Percentiles rank a stretch among this genome's conserved stretches.
These are phyloP conservation scores for Rosa persica DNA, from an alignment of 306 rosid species.

Conservation along the genomic window DNA sequence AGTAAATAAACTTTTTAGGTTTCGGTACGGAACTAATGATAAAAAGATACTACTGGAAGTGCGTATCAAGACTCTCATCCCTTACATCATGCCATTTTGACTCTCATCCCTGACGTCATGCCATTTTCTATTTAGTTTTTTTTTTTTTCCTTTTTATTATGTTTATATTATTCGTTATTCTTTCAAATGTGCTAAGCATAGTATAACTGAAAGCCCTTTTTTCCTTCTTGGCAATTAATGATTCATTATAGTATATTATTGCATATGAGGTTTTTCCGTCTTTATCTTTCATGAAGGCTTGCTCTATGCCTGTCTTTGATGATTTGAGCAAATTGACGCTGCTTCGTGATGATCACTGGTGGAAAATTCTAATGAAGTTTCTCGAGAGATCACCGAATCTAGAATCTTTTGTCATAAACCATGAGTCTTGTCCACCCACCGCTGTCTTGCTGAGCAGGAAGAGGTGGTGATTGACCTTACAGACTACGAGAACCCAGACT, in stretches of 20 bases:
- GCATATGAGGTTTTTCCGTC: not conserved
- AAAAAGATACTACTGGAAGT: too few relatives aligned
- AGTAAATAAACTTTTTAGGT: too few relatives aligned
- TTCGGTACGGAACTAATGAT: too few relatives aligned
- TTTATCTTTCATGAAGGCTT: not conserved
- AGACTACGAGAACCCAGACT: not conserved
- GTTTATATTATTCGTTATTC: too few relatives aligned
- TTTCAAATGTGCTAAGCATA: not conserved
- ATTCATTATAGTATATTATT: not conserved
- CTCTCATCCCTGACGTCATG: too few relatives aligned
- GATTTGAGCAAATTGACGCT: not conserved
- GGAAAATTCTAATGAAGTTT: not conserved
- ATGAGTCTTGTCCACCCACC: not conserved
- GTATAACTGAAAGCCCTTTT: not conserved
- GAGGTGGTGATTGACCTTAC: not conserved
- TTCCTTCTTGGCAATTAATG: not conserved
- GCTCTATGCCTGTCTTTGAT: not conserved
- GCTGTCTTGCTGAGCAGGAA: too few relatives aligned
- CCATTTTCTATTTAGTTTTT: too few relatives aligned
- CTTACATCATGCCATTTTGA: too few relatives aligned
- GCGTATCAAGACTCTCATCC: too few relatives aligned
- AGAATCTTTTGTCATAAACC: not conserved
- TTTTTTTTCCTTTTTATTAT: not conserved
- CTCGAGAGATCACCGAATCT: not conserved
- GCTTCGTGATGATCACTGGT: not conserved